phyloP scores from a whole-genome alignment of 2,329 filamentous ascomycete genomes.

The Fusarium sp. region DNA sequence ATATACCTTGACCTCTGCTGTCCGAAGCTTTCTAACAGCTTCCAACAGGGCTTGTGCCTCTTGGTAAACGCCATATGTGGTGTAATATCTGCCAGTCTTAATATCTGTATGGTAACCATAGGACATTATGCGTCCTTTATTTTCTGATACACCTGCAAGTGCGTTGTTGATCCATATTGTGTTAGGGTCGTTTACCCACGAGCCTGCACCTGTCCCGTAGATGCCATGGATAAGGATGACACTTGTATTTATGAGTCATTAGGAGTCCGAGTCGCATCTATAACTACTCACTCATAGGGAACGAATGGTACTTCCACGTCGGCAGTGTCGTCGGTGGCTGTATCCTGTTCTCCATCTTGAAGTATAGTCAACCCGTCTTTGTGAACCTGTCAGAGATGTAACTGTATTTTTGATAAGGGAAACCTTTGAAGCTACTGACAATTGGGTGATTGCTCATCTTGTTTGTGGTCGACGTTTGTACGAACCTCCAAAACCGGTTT shows the following conservation, averaged over 20 bases:
- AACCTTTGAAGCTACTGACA: background rate
- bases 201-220: background rate
- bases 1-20: slow-evolving; percentile 2
- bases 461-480: background rate
- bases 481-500: background rate
- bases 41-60: slow-evolving; percentile 1
- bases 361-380: background rate
- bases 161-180: background rate
- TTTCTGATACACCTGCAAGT: background rate
- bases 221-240: background rate
- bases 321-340: background rate
- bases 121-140: background rate
- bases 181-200: background rate
- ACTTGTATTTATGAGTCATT: background rate
- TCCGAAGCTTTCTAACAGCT: background rate
- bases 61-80: background rate
- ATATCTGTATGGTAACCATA: background rate
- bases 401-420: background rate
- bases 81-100: background rate
- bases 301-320: background rate
- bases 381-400: background rate
- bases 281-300: background rate
- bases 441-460: background rate
- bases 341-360: background rate
- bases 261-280: background rate